Conservation (phyloP, 768 basidiomycete genomes). For the Cubamyces lactineus region DNA sequence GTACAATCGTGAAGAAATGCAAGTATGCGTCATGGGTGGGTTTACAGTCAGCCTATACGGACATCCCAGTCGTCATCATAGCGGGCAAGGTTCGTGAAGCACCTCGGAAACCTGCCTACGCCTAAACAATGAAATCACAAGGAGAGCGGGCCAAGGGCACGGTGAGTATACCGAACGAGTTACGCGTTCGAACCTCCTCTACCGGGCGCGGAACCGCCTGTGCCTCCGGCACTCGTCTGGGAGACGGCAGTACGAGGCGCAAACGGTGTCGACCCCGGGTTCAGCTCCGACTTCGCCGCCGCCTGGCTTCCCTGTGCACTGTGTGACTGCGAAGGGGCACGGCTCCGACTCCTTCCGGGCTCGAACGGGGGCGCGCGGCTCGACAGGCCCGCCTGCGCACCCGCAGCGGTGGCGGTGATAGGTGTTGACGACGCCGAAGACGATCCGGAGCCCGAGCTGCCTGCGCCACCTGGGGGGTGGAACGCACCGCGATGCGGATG, state of each 20-base stretch:
- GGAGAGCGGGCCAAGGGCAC: too few relatives aligned
- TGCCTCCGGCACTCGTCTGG: conserved; percentile 1
- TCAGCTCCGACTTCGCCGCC: conserved; percentile 30
- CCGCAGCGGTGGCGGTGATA: conserved; percentile 12
- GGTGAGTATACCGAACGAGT: too few relatives aligned
- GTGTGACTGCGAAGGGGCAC: conserved; percentile 14
- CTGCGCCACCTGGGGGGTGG: conserved; percentile 3
- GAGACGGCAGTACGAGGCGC: conserved; percentile 24
- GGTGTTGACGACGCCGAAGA: conserved; percentile 24
- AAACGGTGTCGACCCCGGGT: conserved; percentile 33
- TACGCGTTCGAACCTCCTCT: too few relatives aligned
- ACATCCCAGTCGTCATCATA: too few relatives aligned
- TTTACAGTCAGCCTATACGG: background rate
- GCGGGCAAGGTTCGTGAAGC: too few relatives aligned
- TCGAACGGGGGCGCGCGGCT: conserved; percentile 60
- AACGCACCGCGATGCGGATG: conserved; percentile 24
- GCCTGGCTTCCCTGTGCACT: conserved; percentile 1
- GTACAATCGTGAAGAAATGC: too few relatives aligned
- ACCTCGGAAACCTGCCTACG: too few relatives aligned
- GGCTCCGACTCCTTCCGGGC: conserved; percentile 37
- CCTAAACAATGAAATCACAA: too few relatives aligned
- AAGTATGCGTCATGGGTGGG: background rate
- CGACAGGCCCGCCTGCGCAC: conserved; percentile 46
- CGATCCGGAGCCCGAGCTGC: conserved; percentile 20
- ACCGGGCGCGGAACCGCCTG: too few relatives aligned